Evolutionary conservation across 2,329 filamentous ascomycete species (phyloP).

Genomic region (Penicillium fuscoglaucum): DNA sequence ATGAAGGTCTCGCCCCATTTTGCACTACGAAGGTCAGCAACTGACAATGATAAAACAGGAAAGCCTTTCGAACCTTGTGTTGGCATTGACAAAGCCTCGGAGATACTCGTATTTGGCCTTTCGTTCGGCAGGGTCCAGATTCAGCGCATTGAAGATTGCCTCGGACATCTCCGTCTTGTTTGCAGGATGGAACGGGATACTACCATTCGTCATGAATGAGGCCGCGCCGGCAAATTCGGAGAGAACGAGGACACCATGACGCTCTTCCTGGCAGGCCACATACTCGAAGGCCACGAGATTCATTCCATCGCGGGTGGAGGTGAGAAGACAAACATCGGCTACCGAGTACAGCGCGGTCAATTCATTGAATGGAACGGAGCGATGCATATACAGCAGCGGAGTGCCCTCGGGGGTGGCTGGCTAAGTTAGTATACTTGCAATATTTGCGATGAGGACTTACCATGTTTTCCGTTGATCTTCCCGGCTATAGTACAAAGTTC

Average conservation of each 20-base stretch:
- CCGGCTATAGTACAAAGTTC: slow-evolving; percentile 91
- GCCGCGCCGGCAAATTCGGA: slow-evolving; percentile 96
- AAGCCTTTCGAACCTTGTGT: slow-evolving; percentile 63
- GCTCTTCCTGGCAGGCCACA: slow-evolving; percentile 82
- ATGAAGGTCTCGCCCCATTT: slow-evolving; percentile 38
- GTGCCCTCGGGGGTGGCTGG: slow-evolving; percentile 87
- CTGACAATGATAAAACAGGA: background rate
- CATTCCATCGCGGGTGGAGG: slow-evolving; percentile 92
- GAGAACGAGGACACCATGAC: slow-evolving; percentile 86
- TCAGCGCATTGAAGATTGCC: slow-evolving; percentile 81
- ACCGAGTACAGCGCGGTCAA: slow-evolving; percentile 89
- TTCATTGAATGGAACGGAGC: slow-evolving; percentile 88
- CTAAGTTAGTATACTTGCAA: slow-evolving; percentile 7
- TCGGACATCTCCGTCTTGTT: slow-evolving; percentile 90
- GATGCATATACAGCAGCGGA: slow-evolving; percentile 94
- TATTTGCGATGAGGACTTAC: slow-evolving; percentile 33
- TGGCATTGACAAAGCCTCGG: slow-evolving; percentile 85
- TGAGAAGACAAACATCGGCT: slow-evolving; percentile 84
- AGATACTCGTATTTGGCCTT: slow-evolving; percentile 79
- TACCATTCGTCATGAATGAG: slow-evolving; percentile 77
- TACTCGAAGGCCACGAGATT: slow-evolving; percentile 97
- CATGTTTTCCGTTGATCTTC: slow-evolving; percentile 90
- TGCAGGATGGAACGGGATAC: slow-evolving; percentile 90
- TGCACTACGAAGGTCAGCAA: slow-evolving; percentile 23
- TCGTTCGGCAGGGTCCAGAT: slow-evolving; percentile 79